Evolutionary conservation across 177 flowering plant genomes (phyloP).

Genomic region (Vitis hybrid): DNA sequence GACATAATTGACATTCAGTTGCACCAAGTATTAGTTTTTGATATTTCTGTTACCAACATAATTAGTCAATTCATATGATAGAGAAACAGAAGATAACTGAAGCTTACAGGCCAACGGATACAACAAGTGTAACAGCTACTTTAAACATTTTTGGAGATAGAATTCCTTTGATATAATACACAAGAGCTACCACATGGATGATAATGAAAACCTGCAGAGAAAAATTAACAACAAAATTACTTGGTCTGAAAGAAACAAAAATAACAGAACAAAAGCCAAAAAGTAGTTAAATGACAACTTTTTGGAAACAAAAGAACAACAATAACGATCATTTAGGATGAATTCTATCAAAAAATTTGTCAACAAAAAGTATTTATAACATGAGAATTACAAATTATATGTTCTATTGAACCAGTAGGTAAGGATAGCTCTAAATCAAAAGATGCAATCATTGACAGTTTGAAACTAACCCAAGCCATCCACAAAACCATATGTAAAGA

Average conservation of each 20-base stretch:
- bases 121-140: slow-evolving; percentile 92
- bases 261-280: background rate
- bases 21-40: background rate
- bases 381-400: too few relatives aligned
- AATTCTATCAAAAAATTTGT: too few relatives aligned
- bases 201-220: slow-evolving; percentile 84
- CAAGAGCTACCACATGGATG: slow-evolving; percentile 95
- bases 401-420: too few relatives aligned
- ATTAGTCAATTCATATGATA: background rate
- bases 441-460: too few relatives aligned
- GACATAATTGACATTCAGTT: background rate
- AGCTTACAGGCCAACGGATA: slow-evolving; percentile 87
- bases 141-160: slow-evolving; percentile 93
- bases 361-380: too few relatives aligned
- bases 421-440: too few relatives aligned
- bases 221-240: slow-evolving; percentile 4
- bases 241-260: background rate
- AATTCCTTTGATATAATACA: slow-evolving; percentile 86
- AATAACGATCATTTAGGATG: too few relatives aligned
- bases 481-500: too few relatives aligned
- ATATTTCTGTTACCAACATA: background rate
- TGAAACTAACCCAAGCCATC: too few relatives aligned
- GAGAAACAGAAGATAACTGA: slow-evolving; percentile 7
- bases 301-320: too few relatives aligned
- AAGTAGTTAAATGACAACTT: too few relatives aligned